Percentiles rank a stretch among this genome's conserved stretches.
These are phyloP conservation scores for Meredithiella fracta DNA, from an alignment of 2,329 filamentous ascomycete species.

Conservation along the genomic window DNA sequence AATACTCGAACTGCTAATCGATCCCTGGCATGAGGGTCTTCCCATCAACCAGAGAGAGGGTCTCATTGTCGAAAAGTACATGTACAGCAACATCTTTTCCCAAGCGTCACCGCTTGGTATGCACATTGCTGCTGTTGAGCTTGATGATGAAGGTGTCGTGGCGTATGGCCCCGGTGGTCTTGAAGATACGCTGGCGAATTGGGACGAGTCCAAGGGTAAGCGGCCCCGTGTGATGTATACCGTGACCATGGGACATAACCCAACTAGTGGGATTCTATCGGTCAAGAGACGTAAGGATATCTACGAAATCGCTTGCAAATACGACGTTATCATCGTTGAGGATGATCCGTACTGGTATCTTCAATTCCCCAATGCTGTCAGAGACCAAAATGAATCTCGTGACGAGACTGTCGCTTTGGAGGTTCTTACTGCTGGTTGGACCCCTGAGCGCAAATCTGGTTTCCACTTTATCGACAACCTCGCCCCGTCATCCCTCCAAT, in stretches of 20 bases:
- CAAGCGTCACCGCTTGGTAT: slow-evolving; percentile 51
- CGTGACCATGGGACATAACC: slow-evolving; percentile 73
- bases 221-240: slow-evolving; percentile 78
- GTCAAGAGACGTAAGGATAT: slow-evolving; percentile 59
- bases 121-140: slow-evolving; percentile 54
- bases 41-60: slow-evolving; percentile 55
- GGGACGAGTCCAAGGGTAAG: slow-evolving; percentile 59
- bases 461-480: slow-evolving; percentile 70
- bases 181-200: slow-evolving; percentile 62
- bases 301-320: slow-evolving; percentile 64
- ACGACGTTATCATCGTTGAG: slow-evolving; percentile 81
- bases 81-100: slow-evolving; percentile 62
- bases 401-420: slow-evolving; percentile 22
- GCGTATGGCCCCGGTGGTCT: slow-evolving; percentile 56
- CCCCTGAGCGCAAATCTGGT: slow-evolving; percentile 34
- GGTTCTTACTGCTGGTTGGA: slow-evolving; percentile 17
- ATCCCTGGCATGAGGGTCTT: slow-evolving; percentile 54
- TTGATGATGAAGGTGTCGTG: slow-evolving; percentile 70
- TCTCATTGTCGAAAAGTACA: slow-evolving; percentile 62
- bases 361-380: slow-evolving; percentile 60
- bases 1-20: slow-evolving; percentile 55
- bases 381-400: slow-evolving; percentile 33
- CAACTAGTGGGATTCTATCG: slow-evolving; percentile 60
- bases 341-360: slow-evolving; percentile 96
- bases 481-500: slow-evolving; percentile 61